Base-by-base conservation (phyloP, 768 basidiomycete species). In the Calocybe indica region DNA sequence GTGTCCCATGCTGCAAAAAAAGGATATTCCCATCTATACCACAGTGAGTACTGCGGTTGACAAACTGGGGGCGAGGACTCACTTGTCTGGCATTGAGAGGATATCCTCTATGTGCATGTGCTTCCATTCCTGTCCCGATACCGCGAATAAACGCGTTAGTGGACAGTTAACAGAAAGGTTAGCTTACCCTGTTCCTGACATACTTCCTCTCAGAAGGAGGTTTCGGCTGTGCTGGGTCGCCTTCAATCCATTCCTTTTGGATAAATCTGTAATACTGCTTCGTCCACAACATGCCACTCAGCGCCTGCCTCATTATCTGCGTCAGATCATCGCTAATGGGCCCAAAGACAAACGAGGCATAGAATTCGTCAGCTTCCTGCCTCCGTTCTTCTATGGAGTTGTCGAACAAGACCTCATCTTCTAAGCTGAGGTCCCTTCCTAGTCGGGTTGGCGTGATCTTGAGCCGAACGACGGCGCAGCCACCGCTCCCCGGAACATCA, bases 1-100 rank as follows among this genome's bases (percentile, higher is more conserved):
- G 88, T 92, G 63, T 95, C 91, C 92, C 92, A 95, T 43, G 94
- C 94, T 0, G 95, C 94, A 59, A 99, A 98, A 76, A 96, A 98
- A 0, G 96, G 96, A 63, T 98, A 98, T 67, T 99, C 96, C 96
- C 96, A 90, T 64, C 85, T 89, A 45, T 15, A 51, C 4, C 22
- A 22, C 22, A 1, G 22, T 22, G 22, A 22, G 22, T 22, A 22
- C 22, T 2, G 22, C 22, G 4, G 4, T 22, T 22, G 44, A 6
- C 5, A 29, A 33, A 32, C 41, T 5, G 43, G n/a, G 15, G 0
- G 22, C n/a, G 3, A 31, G n/a, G 12, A 67, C 76, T 14, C 52
- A 95, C 86, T 99, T 99, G 68, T 99, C 95, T 6, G 96, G 96
- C 96, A 99, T 98, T 9, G 94, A 97, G 36, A 99, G 76, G 52